phyloP scores from a whole-genome alignment of 495 filamentous ascomycete species.

The Opeltia flavorubescens region DNA sequence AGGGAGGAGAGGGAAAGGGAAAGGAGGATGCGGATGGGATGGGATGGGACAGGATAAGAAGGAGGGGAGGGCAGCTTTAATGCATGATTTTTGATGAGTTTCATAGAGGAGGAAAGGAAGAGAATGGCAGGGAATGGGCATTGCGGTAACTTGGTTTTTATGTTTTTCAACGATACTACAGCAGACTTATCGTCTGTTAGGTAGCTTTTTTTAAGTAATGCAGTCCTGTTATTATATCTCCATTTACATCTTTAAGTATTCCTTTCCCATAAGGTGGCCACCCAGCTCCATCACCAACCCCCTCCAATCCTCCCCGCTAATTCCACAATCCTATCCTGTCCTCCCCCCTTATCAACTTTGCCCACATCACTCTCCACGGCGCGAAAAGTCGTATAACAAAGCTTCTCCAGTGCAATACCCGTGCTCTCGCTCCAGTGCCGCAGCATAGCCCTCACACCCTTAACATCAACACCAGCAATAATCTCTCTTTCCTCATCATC shows the following conservation, averaged over 20 bases:
- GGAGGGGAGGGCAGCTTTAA: not conserved
- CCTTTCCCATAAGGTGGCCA: not conserved
- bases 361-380: slow-evolving; percentile 92
- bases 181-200: too few relatives aligned
- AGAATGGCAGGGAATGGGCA: not conserved
- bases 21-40: not conserved
- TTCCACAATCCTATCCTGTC: slow-evolving; percentile 74
- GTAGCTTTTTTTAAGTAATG: too few relatives aligned
- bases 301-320: slow-evolving; percentile 87
- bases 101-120: not conserved
- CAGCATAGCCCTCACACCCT: slow-evolving; percentile 40
- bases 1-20: not conserved
- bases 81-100: not conserved
- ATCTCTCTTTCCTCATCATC: slow-evolving; percentile 9
- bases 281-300: slow-evolving; percentile 79
- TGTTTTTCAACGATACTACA: too few relatives aligned
- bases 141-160: not conserved
- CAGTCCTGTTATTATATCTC: too few relatives aligned
- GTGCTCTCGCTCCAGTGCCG: slow-evolving; percentile 59
- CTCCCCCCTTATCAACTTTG: slow-evolving; percentile 45
- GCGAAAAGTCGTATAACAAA: slow-evolving; percentile 76
- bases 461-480: slow-evolving; percentile 20
- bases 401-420: slow-evolving; percentile 51
- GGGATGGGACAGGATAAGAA: not conserved
- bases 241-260: too few relatives aligned